Base-by-base conservation (phyloP, 345 rosid genomes). In the Jatropha curcas region DNA sequence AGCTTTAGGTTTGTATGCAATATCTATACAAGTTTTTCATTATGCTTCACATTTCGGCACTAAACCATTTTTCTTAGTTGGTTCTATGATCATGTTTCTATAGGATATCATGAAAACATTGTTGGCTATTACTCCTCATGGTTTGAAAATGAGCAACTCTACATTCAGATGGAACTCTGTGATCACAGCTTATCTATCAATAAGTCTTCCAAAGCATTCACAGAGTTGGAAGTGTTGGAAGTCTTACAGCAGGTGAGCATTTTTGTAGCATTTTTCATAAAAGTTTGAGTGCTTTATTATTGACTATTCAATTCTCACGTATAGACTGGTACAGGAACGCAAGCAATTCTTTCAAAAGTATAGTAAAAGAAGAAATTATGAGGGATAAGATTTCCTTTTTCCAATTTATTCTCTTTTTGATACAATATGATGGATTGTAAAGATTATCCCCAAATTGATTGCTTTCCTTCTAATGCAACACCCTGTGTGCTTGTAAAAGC, bases 111-210 rank as follows among this genome's bases (percentile, higher is more conserved):
- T 72, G 89, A 93, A 73, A 93, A 93, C 71, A 77, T 90, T 33
- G 93, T 91, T 72, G 92, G 93, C 56, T 96, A 91, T 76, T 90
- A 86, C 85, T 82, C 85, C 76, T 90, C 99, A 28, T 96, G 99
- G 99, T 93, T 96, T 78, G 99, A 96, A 79, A 80, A 89, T 74
- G 97, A 89, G 78, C 91, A 96, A 69, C 86, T 96, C 37, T 91
- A 96, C 87, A 93, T 96, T 81, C 98, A 96, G 79, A 87, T 93
- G 86, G 99, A 96, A 82, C 89, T 96, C 20, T 93, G 99, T 43
- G 93, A 96, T 81, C 76, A 75, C 88, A 90, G 95, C 84, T 85
- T 96, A 78, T 90, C 96, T 71, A 75, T 75, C 65, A 74, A 82
- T 58, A 89, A 65, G 65, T 66, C 71, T 77, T 80, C 79, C 41